A percentile compares a stretch with the other conserved stretches of the same genome.
These are phyloP conservation scores for Penicillium sp. DNA, from an alignment of 2,329 filamentous ascomycete genomes.

Conservation along the genomic window DNA sequence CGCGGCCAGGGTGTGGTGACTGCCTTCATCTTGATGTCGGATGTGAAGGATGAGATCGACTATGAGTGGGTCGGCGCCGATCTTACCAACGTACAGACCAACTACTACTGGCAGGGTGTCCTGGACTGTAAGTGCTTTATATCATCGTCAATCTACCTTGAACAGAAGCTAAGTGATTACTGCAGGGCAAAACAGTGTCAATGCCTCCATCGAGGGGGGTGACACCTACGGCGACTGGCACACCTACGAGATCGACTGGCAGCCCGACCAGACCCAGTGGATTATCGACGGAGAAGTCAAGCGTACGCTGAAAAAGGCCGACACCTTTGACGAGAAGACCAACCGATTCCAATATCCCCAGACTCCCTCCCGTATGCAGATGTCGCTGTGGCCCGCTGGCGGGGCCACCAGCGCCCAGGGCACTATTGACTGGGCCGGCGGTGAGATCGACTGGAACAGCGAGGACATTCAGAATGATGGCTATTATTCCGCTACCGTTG, in stretches of 20 bases:
- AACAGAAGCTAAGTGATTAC: no score
- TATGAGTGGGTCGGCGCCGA: conserved; percentile 89
- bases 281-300: conserved; percentile 72
- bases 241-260: conserved; percentile 91
- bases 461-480: conserved; percentile 72
- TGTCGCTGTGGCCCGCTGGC: conserved; percentile 95
- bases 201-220: conserved; percentile 53
- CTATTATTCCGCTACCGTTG: conserved; percentile 81
- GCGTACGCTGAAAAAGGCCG: conserved; percentile 65
- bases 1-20: conserved; percentile 87
- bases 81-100: conserved; percentile 73
- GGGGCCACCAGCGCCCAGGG: conserved; percentile 70
- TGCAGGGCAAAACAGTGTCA: conserved; percentile 48
- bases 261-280: conserved; percentile 80
- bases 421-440: conserved; percentile 87
- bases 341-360: conserved; percentile 85
- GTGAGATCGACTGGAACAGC: conserved; percentile 78
- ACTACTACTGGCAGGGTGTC: conserved; percentile 95
- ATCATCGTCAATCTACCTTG: no score
- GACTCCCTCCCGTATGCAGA: conserved; percentile 80
- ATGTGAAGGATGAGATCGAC: conserved; percentile 97
- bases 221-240: conserved; percentile 76
- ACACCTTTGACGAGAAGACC: conserved; percentile 79
- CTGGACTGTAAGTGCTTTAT: conserved; percentile 70
- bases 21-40: conserved; percentile 89